phyloP scores from a whole-genome alignment of 495 filamentous ascomycete genomes.

The Pyrenula massariospora region DNA sequence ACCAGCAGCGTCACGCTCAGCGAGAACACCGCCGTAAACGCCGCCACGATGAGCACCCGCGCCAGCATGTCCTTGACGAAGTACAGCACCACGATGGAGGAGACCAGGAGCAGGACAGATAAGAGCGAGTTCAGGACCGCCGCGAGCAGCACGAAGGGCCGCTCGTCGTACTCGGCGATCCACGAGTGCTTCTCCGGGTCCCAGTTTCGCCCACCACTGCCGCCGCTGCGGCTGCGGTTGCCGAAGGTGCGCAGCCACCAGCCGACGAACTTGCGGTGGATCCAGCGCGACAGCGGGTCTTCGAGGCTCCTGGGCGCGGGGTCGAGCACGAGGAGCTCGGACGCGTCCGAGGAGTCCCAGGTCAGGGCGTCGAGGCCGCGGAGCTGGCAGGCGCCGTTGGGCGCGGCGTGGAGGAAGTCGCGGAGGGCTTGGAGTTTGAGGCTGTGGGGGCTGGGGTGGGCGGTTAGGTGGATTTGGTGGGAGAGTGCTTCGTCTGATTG shows the following conservation, averaged over 20 bases:
- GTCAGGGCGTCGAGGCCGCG: neutral
- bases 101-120: slow-evolving; percentile 12
- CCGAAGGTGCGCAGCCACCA: neutral
- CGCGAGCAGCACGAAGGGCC: neutral
- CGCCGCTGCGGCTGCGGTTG: neutral
- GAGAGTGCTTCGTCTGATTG: neutral
- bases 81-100: slow-evolving; percentile 19
- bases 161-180: neutral
- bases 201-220: neutral
- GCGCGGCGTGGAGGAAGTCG: neutral
- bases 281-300: neutral
- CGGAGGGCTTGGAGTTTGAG: neutral
- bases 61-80: slow-evolving; percentile 11
- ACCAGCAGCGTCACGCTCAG: slow-evolving; percentile 15
- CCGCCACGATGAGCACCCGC: slow-evolving; percentile 16
- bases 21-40: slow-evolving; percentile 19
- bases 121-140: neutral
- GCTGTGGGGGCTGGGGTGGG: neutral
- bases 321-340: neutral
- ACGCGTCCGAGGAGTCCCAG: neutral
- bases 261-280: neutral
- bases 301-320: neutral
- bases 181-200: neutral
- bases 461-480: neutral
- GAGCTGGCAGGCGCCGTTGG: neutral